Conservation (phyloP, 1,139 yeast genomes). For the Debaryomyces udenii region DNA sequence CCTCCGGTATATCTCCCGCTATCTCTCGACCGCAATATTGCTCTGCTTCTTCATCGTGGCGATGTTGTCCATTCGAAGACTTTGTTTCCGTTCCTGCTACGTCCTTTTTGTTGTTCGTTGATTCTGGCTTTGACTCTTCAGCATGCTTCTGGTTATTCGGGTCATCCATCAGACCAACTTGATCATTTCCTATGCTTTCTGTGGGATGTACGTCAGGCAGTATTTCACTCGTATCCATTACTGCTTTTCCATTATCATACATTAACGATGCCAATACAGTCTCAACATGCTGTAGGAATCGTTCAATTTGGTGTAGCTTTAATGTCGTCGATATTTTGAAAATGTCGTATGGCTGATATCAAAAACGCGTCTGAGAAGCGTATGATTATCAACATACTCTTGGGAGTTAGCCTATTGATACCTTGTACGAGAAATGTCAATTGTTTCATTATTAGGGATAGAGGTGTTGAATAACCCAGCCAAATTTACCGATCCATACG, state of each 20-base stretch:
- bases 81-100: background rate
- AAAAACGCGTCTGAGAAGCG: background rate
- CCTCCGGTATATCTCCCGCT: slow-evolving; percentile 1
- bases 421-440: slow-evolving; percentile 61
- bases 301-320: background rate
- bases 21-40: slow-evolving; percentile 1
- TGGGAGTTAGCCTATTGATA: background rate
- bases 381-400: slow-evolving; percentile 1
- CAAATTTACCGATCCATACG: slow-evolving; percentile 87
- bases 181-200: background rate
- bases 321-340: slow-evolving; percentile 4
- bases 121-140: background rate
- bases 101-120: background rate
- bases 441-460: slow-evolving; percentile 88
- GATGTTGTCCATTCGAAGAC: too few relatives aligned
- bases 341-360: background rate
- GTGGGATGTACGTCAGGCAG: background rate
- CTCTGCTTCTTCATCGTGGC: background rate
- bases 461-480: slow-evolving; percentile 96
- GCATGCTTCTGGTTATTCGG: background rate
- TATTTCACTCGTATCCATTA: background rate
- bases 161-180: background rate
- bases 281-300: too few relatives aligned
- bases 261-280: too few relatives aligned
- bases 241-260: background rate